phyloP scores from a whole-genome alignment of 2,329 filamentous ascomycete species.

The Coniochaeta prunicola region DNA sequence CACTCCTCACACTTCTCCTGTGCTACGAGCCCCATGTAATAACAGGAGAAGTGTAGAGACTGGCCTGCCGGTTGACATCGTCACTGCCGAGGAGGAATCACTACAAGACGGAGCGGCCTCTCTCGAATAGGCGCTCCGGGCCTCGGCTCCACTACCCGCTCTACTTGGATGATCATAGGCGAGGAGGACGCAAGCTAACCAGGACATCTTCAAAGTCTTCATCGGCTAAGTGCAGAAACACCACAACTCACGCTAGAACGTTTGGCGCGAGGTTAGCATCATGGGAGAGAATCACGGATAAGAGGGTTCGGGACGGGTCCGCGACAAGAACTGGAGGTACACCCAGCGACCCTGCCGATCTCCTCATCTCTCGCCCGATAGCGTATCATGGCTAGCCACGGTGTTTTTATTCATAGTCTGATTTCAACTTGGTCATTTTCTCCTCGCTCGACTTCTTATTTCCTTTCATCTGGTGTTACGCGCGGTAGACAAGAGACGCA shows the following conservation, averaged over 20 bases:
- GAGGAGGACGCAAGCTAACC: not conserved
- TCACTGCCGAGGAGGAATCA: conserved; percentile 1
- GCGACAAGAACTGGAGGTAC: not conserved
- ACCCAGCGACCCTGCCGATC: not conserved
- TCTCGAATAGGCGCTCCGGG: not conserved
- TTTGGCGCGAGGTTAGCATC: not conserved
- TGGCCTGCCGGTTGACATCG: conserved; percentile 2
- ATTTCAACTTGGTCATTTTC: not conserved
- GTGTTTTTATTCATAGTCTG: not conserved
- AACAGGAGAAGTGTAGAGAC: conserved; percentile 1
- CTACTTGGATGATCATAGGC: not conserved
- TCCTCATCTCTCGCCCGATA: not conserved
- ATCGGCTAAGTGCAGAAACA: not conserved
- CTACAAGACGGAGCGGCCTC: not conserved
- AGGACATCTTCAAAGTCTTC: not conserved
- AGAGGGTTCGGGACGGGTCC: not conserved
- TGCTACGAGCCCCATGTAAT: not conserved
- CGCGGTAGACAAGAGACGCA: not conserved
- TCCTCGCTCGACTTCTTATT: not conserved
- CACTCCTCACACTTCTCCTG: not conserved
- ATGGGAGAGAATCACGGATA: not conserved
- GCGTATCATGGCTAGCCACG: not conserved
- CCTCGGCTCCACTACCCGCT: not conserved
- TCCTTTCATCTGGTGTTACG: not conserved
- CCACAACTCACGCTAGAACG: not conserved